Evolutionary conservation across 805 yeast species (phyloP).

Genomic region (Yarrowia divulgata): DNA sequence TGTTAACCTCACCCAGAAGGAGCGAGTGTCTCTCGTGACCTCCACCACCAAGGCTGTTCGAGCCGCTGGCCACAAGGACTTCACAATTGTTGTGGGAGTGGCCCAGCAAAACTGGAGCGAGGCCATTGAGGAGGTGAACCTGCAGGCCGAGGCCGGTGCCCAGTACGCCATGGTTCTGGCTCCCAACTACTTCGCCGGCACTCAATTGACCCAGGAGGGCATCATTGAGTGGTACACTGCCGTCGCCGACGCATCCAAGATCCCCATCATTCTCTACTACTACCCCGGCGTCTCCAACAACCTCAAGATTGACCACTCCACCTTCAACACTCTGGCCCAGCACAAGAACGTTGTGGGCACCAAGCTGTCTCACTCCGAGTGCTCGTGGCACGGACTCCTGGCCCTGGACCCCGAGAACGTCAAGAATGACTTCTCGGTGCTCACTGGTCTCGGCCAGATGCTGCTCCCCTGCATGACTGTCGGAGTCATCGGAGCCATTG

Average conservation of each 20-base stretch:
- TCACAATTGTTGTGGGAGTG: conserved; percentile 59
- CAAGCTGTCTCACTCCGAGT: conserved; percentile 61
- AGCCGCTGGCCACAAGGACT: conserved; percentile 52
- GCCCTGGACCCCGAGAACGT: conserved; percentile 55
- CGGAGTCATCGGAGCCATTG: conserved; percentile 61
- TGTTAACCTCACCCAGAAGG: conserved; percentile 58
- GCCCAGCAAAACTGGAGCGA: conserved; percentile 58
- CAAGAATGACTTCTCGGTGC: conserved; percentile 54
- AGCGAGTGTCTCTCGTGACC: conserved; percentile 50
- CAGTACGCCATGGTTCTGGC: conserved; percentile 52
- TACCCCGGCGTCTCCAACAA: conserved; percentile 61
- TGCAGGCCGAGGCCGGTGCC: conserved; percentile 48
- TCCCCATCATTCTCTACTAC: conserved; percentile 58
- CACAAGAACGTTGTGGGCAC: conserved; percentile 59
- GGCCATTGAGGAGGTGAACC: conserved; percentile 51
- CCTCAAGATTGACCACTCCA: conserved; percentile 52
- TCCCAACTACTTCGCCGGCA: conserved; percentile 58
- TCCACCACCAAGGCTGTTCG: conserved; percentile 50
- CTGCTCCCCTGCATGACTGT: conserved; percentile 57
- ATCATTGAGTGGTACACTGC: conserved; percentile 56
- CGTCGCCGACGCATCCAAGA: conserved; percentile 55
- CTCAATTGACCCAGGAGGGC: conserved; percentile 55
- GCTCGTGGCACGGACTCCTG: conserved; percentile 57
- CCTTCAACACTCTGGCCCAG: conserved; percentile 54
- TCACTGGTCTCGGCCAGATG: conserved; percentile 62